phyloP scores from a whole-genome alignment of 2,329 filamentous ascomycete genomes.

The Alternaria sp. region DNA sequence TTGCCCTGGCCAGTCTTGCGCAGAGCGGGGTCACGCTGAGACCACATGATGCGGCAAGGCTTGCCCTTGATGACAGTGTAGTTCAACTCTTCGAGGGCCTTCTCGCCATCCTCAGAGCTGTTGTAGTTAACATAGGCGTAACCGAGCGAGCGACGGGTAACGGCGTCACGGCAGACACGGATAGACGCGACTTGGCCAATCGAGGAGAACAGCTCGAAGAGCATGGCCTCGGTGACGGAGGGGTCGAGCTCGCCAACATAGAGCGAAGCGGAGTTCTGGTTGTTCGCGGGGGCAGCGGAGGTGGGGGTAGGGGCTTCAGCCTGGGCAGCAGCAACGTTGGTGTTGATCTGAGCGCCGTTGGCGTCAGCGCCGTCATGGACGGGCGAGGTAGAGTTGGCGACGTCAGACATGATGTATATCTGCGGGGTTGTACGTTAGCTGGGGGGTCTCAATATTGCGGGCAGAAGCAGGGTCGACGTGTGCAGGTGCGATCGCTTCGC shows the following conservation, averaged over 20 bases:
- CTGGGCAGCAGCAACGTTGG: constrained; percentile 71
- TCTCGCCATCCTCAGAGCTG: constrained; percentile 93
- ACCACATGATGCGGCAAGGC: constrained; percentile 99
- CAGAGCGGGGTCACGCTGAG: constrained; percentile 96
- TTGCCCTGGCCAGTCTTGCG: constrained; percentile 99
- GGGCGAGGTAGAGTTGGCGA: constrained; percentile 59
- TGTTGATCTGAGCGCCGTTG: constrained; percentile 72
- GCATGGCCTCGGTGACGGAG: constrained; percentile 99
- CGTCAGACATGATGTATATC: constrained; percentile 53
- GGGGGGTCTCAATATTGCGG: constrained; percentile 31
- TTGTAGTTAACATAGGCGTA: constrained; percentile 99
- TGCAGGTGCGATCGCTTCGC: constrained; percentile 46
- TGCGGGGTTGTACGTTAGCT: constrained; percentile 35
- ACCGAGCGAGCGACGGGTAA: constrained; percentile 96
- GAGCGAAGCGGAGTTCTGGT: constrained; percentile 92
- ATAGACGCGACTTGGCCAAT: constrained; percentile 99
- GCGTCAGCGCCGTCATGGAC: constrained; percentile 77
- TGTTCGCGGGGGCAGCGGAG: constrained; percentile 75
- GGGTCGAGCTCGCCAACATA: constrained; percentile 99
- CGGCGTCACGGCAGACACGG: constrained; percentile 98
- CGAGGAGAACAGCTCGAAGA: constrained; percentile 99
- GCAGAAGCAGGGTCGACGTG: constrained; percentile 40
- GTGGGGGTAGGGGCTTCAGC: constrained; percentile 74
- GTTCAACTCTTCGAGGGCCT: constrained; percentile 98
- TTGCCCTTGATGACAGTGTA: constrained; percentile 99